Base-by-base conservation (phyloP, 306 rosid species). In the Lathyrus sativus region DNA sequence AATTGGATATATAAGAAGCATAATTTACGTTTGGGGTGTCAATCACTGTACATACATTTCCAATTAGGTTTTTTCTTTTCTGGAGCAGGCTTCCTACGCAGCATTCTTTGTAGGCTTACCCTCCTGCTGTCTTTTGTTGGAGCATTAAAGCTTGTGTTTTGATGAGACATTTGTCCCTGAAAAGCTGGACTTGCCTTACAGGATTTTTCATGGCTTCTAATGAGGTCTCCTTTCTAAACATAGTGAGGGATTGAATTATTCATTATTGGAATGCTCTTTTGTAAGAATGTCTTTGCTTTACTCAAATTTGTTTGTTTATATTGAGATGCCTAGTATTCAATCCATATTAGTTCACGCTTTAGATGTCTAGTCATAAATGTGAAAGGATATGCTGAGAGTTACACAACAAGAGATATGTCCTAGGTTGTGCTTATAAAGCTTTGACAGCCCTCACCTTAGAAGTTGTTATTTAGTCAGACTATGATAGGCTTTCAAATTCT, bases 271-370 rank as follows among this genome's bases (percentile, higher is more conserved):
- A 54, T 28, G 37, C 9, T 53, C 45, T 39, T 26, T 33, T 11
- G 33, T 54, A 14, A 33, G 13, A 19, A 60, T 39, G 62, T 38
- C 26, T 49, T 65, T 18, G 44, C 54, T 58, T 74, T 24, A 17
- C 33, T 41, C 54, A 51, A 28, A 46, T 68, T 39, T 65, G 39
- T 78, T 33, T 67, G 46, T 78, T 33, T 67, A 31, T 50, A 13
- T 11, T 26, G 37, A 54, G 61, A 54, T 54, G 17, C 35, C 35
- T 54, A 26, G 35, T 2, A 11, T 2, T 50, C 17, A 3, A 54
- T 14, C 61, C 61, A 1, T 26, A 26, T 22, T 24, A 11, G 14
- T 54, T 11, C 8, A 24, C 2, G 8, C 59, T 54, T 54, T 24
- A 54, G 37, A 54, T 11, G 35, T 54, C 37, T 24, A 24, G 37